These are phyloP conservation scores for Daldinia bambusicola DNA, from an alignment of 495 filamentous ascomycete species.

Conservation along the genomic window DNA sequence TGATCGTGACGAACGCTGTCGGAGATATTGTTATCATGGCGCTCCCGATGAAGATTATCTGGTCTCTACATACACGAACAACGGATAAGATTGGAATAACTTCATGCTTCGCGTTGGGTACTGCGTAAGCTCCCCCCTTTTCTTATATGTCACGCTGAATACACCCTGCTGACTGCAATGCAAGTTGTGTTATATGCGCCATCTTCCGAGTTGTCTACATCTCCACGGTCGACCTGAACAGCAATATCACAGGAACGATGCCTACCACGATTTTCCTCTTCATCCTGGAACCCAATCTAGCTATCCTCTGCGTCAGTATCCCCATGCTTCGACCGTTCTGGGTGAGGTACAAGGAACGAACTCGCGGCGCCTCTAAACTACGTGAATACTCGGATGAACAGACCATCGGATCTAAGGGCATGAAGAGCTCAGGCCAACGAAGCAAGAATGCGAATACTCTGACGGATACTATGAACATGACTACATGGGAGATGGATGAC, in stretches of 20 bases:
- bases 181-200: conserved; percentile 24
- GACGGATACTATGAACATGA: conserved; percentile 14
- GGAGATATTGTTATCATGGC: conserved; percentile 64
- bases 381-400: conserved; percentile 19
- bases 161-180: conserved; percentile 4
- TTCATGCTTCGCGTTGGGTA: conserved; percentile 62
- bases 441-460: not conserved
- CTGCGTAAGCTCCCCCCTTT: conserved; percentile 54
- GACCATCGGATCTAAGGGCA: conserved; percentile 8
- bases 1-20: conserved; percentile 65
- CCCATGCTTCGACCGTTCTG: conserved; percentile 38
- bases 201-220: conserved; percentile 36
- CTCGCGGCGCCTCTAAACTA: conserved; percentile 21
- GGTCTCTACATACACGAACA: conserved; percentile 56
- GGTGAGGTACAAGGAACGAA: conserved; percentile 16
- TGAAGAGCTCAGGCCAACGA: conserved; percentile 5
- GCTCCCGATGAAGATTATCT: conserved; percentile 62
- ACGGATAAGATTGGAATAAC: conserved; percentile 61
- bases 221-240: conserved; percentile 26
- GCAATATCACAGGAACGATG: conserved; percentile 42
- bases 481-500: conserved; percentile 29
- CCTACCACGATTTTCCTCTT: conserved; percentile 32
- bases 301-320: conserved; percentile 34
- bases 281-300: conserved; percentile 29
- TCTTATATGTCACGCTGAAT: not conserved